Percentiles rank a stretch among this genome's conserved stretches.
These are phyloP conservation scores for Lasiodiplodia citricola DNA, from an alignment of 2,329 filamentous ascomycete species.

Conservation along the genomic window DNA sequence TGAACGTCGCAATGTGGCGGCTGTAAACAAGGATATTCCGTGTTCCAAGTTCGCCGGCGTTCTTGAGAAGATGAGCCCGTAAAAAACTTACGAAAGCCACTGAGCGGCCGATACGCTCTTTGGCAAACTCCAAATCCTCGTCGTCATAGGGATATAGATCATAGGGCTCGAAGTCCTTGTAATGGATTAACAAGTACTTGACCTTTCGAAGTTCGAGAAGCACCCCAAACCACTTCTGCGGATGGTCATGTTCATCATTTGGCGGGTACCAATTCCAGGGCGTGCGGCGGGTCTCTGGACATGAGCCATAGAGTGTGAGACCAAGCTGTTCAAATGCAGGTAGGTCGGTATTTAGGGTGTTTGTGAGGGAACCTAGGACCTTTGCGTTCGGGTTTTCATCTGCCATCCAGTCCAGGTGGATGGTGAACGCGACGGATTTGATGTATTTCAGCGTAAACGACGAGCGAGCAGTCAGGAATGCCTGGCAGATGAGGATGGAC, in stretches of 20 bases:
- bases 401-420: accelerated
- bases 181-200: too few relatives aligned
- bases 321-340: not conserved
- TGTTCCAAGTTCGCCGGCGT: not conserved
- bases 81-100: not conserved
- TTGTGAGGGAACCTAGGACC: not conserved
- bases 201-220: not conserved
- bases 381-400: not conserved
- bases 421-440: not conserved
- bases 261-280: not conserved
- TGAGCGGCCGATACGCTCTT: too few relatives aligned
- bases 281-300: too few relatives aligned
- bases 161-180: not conserved
- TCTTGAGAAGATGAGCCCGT: not conserved
- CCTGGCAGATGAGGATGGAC: not conserved
- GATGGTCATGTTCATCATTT: too few relatives aligned
- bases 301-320: not conserved
- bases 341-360: not conserved
- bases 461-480: not conserved
- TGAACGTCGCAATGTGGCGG: not conserved
- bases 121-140: too few relatives aligned
- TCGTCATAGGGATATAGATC: too few relatives aligned
- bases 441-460: not conserved
- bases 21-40: not conserved
- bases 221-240: not conserved